phyloP scores from a whole-genome alignment of 345 rosid genomes.

The Ricinus communis region DNA sequence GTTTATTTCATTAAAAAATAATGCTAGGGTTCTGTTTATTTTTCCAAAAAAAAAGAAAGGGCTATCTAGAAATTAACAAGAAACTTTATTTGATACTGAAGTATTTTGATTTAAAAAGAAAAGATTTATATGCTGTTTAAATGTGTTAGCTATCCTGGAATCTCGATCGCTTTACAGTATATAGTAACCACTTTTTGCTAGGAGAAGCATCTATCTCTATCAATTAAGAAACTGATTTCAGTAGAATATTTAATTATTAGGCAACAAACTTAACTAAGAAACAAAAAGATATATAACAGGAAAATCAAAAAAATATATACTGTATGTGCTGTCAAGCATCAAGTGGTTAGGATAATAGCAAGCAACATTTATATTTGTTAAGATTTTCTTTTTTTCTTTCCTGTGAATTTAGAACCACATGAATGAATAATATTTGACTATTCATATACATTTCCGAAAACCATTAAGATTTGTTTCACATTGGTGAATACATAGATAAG shows the following conservation, averaged over 20 bases:
- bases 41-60: not conserved
- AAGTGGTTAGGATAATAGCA: not conserved
- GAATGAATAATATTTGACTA: no score
- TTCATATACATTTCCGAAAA: no score
- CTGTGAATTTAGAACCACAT: not conserved
- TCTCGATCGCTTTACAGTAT: no score
- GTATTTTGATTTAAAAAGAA: no score
- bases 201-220: not conserved
- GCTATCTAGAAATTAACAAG: not conserved
- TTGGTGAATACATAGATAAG: no score
- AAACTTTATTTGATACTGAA: not conserved
- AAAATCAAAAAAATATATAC: no score
- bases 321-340: not conserved
- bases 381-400: no score
- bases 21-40: not conserved
- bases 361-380: no score
- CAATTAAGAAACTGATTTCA: no score
- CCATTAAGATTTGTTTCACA: no score
- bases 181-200: not conserved
- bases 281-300: not conserved
- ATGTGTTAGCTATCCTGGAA: not conserved
- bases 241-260: not conserved
- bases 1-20: slow-evolving; percentile 11
- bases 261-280: not conserved
- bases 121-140: no score